Evolutionary conservation across 441 rosid genomes (phyloP).

Genomic region (Dalechampia spathulata): DNA sequence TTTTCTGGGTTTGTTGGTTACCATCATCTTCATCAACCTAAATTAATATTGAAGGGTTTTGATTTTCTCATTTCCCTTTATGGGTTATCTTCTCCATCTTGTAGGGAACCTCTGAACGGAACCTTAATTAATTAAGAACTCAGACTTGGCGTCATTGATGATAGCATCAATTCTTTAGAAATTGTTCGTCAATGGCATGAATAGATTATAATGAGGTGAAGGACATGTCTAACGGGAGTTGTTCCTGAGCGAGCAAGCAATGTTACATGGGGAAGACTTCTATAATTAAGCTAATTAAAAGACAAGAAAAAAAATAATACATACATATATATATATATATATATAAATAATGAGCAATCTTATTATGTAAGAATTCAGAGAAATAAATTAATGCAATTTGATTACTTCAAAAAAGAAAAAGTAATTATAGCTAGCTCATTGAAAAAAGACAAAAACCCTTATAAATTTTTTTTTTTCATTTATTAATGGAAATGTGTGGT

Average conservation of each 20-base stretch:
- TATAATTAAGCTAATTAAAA: too few relatives aligned
- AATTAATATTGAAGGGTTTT: too few relatives aligned
- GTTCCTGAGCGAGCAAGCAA: conserved; percentile 14
- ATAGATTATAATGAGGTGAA: conserved; percentile 8
- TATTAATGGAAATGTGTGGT: conserved; percentile 2
- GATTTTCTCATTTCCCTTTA: too few relatives aligned
- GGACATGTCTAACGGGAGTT: conserved; percentile 9
- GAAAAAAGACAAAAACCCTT: neutral
- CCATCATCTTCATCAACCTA: too few relatives aligned
- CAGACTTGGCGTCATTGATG: too few relatives aligned
- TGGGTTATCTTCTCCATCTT: too few relatives aligned
- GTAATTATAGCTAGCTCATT: neutral
- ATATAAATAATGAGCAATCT: neutral
- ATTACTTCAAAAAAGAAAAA: neutral
- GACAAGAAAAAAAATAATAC: too few relatives aligned
- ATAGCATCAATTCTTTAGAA: too few relatives aligned
- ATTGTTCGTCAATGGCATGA: conserved; percentile 8
- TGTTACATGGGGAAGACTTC: conserved; percentile 2
- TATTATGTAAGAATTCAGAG: neutral
- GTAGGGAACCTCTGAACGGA: too few relatives aligned
- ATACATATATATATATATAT: too few relatives aligned
- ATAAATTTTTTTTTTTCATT: neutral
- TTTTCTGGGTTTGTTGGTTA: too few relatives aligned
- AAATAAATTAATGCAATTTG: conserved; percentile 2
- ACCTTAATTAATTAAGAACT: too few relatives aligned